Evolutionary conservation across 441 rosid species (phyloP).

Genomic region (Melastoma candidum): DNA sequence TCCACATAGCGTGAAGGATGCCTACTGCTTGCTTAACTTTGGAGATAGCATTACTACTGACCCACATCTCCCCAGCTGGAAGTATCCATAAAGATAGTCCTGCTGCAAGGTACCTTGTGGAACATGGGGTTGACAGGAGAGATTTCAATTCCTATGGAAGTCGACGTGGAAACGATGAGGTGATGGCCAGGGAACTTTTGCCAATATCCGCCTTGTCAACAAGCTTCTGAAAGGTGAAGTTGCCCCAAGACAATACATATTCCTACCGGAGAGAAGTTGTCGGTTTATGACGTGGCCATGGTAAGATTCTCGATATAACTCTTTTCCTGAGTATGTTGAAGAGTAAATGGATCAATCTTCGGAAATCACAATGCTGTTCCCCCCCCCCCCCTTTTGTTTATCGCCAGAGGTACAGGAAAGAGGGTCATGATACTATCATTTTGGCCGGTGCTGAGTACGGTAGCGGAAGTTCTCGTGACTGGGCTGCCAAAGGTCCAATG

Average conservation of each 20-base stretch:
- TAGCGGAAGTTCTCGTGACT: constrained; percentile 93
- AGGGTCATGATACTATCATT: constrained; percentile 59
- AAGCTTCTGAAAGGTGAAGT: constrained; percentile 77
- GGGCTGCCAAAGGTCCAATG: constrained; percentile 99
- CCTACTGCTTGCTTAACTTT: constrained; percentile 72
- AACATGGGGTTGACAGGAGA: constrained; percentile 66
- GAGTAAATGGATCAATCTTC: too few species aligned
- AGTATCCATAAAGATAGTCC: constrained; percentile 90
- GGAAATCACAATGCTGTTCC: too few species aligned
- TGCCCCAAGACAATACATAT: constrained; percentile 84
- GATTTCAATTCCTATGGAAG: constrained; percentile 91
- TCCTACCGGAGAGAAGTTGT: constrained; percentile 75
- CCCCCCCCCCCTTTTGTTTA: neutral
- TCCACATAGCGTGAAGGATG: constrained; percentile 74
- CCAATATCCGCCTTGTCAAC: constrained; percentile 78
- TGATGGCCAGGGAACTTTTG: constrained; percentile 93
- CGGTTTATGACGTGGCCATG: constrained; percentile 84
- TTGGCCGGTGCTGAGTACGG: constrained; percentile 95
- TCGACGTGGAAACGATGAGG: constrained; percentile 87
- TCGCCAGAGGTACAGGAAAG: constrained; percentile 40
- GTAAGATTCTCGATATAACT: constrained; percentile 25
- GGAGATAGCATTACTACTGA: constrained; percentile 96
- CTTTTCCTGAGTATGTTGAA: neutral
- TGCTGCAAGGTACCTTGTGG: constrained; percentile 81
- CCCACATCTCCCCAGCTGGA: constrained; percentile 94